These are phyloP conservation scores for Musa beccarii DNA, from an alignment of 176 grass and related monocot genomes.

Conservation along the genomic window DNA sequence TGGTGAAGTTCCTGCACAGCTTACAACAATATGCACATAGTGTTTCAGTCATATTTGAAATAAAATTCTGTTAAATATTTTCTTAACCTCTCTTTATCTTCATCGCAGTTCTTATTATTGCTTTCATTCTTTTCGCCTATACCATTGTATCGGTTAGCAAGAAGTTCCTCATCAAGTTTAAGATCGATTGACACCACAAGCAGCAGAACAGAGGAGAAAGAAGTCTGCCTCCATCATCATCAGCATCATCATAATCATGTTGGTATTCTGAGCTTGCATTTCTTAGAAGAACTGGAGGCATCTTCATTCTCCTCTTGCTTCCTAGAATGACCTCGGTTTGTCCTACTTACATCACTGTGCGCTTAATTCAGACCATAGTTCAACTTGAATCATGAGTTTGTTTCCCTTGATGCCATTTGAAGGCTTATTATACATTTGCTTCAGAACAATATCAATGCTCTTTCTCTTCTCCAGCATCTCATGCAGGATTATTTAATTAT, in stretches of 20 bases:
- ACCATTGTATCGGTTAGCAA: constrained; percentile 1
- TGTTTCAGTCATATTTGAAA: too few species aligned
- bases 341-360: neutral
- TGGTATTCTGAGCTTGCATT: neutral
- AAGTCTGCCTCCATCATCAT: neutral
- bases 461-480: neutral
- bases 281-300: neutral
- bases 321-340: neutral
- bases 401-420: neutral
- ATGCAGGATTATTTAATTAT: neutral
- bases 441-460: neutral
- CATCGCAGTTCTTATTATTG: neutral
- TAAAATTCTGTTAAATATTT: too few species aligned
- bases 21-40: too few species aligned
- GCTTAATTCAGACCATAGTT: neutral
- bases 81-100: constrained; percentile 1
- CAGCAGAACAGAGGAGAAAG: neutral
- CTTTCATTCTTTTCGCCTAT: constrained; percentile 1
- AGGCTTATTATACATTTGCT: neutral
- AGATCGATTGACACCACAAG: constrained; percentile 18
- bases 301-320: neutral
- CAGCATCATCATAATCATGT: neutral
- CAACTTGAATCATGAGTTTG: neutral
- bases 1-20: too few species aligned
- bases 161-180: constrained; percentile 6